Evolutionary conservation across 148 eudicot species (phyloP).

Genomic region (Cornus florida): DNA sequence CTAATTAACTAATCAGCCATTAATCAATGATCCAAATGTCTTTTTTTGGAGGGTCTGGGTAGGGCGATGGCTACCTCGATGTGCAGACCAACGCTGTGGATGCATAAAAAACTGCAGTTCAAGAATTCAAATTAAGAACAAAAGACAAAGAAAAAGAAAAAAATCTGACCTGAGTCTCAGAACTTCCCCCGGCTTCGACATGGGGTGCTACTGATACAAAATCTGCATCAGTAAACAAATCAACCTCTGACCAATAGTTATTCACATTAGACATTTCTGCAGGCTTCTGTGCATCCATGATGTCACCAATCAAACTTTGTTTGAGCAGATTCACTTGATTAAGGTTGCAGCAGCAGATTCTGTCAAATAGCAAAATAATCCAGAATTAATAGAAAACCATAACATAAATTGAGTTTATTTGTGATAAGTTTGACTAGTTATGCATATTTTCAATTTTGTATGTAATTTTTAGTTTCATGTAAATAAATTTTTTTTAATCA

Average conservation of each 20-base stretch:
- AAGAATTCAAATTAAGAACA: neutral
- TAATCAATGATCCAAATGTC: no score
- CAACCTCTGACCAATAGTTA: conserved; percentile 58
- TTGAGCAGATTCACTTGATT: conserved; percentile 82
- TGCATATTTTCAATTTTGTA: no score
- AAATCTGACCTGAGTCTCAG: conserved; percentile 53
- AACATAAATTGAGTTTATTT: no score
- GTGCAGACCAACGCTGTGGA: no score
- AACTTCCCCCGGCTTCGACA: conserved; percentile 37
- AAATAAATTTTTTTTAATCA: no score
- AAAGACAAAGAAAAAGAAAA: neutral
- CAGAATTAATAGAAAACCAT: neutral
- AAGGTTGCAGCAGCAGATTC: conserved; percentile 60
- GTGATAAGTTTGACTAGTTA: no score
- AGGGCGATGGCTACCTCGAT: no score
- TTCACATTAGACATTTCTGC: conserved; percentile 25
- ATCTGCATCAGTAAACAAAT: conserved; percentile 93
- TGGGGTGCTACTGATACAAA: conserved; percentile 79
- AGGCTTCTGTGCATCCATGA: conserved; percentile 65
- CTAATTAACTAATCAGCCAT: neutral
- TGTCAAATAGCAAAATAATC: conserved; percentile 27
- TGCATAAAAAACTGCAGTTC: neutral
- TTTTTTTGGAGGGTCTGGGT: no score
- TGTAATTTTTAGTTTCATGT: no score
- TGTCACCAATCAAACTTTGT: conserved; percentile 63